These are phyloP conservation scores for Plectosphaerella sp. DNA, from an alignment of 2,329 filamentous ascomycete genomes.

Conservation along the genomic window DNA sequence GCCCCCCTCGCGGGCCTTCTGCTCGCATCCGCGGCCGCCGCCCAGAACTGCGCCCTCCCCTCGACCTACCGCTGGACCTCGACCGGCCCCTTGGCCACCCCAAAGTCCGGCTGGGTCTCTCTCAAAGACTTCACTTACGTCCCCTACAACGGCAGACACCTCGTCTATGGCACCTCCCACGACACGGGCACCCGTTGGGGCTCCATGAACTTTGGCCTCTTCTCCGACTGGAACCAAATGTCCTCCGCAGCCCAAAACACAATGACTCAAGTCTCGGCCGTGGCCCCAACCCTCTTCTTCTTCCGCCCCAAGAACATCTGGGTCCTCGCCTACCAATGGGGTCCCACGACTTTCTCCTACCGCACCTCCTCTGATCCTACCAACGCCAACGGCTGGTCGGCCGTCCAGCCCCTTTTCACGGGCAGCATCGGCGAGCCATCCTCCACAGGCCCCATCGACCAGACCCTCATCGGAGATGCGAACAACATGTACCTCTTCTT, in stretches of 20 bases:
- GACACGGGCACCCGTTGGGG: slow-evolving; percentile 41
- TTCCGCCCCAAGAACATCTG: slow-evolving; percentile 57
- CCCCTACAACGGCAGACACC: slow-evolving; percentile 51
- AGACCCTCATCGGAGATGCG: slow-evolving; percentile 58
- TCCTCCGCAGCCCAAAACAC: slow-evolving; percentile 44
- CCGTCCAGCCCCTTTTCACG: slow-evolving; percentile 48
- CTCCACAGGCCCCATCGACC: slow-evolving; percentile 54
- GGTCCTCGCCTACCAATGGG: slow-evolving; percentile 66
- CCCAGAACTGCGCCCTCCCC: slow-evolving; percentile 42
- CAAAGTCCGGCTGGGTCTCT: slow-evolving; percentile 48
- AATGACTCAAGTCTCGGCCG: slow-evolving; percentile 36
- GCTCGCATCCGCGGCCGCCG: slow-evolving; percentile 12
- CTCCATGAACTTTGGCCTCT: slow-evolving; percentile 54
- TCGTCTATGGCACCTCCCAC: slow-evolving; percentile 55
- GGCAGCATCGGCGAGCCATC: slow-evolving; percentile 44
- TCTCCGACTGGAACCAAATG: slow-evolving; percentile 50
- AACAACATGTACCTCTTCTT: slow-evolving; percentile 65
- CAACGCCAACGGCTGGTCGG: slow-evolving; percentile 53
- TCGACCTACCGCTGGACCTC: slow-evolving; percentile 53
- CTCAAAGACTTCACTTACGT: slow-evolving; percentile 61
- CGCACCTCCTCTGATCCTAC: slow-evolving; percentile 53
- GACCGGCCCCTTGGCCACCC: slow-evolving; percentile 42
- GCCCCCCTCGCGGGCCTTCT: slow-evolving; percentile 2
- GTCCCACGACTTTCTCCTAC: slow-evolving; percentile 55
- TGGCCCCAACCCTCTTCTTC: slow-evolving; percentile 60